Conservation (phyloP, 345 rosid genomes). For the Gossypium rotundifolium region DNA sequence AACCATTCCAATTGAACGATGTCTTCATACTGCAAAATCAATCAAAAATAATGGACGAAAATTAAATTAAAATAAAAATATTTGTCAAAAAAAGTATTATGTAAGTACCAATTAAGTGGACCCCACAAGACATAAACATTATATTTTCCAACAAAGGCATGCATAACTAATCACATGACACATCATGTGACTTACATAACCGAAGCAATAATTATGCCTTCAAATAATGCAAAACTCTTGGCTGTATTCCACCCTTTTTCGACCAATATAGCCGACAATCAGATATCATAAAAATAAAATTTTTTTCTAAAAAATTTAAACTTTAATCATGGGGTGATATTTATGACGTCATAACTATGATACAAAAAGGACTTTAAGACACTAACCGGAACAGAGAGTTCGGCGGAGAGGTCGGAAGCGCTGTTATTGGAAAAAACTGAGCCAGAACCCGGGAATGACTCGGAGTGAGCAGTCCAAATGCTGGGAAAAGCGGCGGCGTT, state of each 20-base stretch:
- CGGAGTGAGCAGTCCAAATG: constrained; percentile 62
- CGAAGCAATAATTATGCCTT: constrained; percentile 16
- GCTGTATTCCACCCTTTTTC: constrained; percentile 4
- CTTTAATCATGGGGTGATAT: neutral
- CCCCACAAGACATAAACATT: neutral
- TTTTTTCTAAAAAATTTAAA: too few relatives aligned
- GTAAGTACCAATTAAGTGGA: neutral
- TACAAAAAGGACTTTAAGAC: neutral
- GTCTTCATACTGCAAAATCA: constrained; percentile 68
- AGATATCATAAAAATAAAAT: neutral
- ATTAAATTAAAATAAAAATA: too few relatives aligned
- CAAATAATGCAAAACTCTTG: constrained; percentile 8
- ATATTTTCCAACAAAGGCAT: neutral
- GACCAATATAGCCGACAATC: constrained; percentile 27
- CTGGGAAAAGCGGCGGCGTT: constrained; percentile 37
- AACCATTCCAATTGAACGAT: constrained; percentile 85
- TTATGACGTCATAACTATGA: constrained; percentile 14
- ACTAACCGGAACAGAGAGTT: constrained; percentile 90
- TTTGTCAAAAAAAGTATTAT: too few relatives aligned
- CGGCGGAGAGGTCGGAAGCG: constrained; percentile 63
- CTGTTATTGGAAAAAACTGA: constrained; percentile 53
- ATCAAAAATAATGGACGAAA: too few relatives aligned
- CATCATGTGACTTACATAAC: constrained; percentile 38
- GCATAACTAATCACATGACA: constrained; percentile 21
- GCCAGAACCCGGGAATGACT: constrained; percentile 55